Evolutionary conservation across 2,329 filamentous ascomycete genomes (phyloP).

Genomic region (Botryosphaeria agaves): DNA sequence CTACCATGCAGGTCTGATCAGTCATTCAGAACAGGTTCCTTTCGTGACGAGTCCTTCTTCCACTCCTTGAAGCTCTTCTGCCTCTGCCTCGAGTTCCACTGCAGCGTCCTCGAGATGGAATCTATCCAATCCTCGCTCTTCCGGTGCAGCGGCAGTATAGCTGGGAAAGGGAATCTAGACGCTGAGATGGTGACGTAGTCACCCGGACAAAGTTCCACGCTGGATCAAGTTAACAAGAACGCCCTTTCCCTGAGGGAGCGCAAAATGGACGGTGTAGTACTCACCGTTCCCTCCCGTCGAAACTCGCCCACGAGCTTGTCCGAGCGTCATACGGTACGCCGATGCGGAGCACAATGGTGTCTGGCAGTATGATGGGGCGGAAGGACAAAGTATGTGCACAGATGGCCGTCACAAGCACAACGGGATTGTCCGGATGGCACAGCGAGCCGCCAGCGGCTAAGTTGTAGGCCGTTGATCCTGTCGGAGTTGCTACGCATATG

Average conservation of each 20-base stretch:
- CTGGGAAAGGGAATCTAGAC: slow-evolving; percentile 64
- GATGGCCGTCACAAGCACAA: slow-evolving; percentile 86
- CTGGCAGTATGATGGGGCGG: slow-evolving; percentile 87
- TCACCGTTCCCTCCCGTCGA: slow-evolving; percentile 74
- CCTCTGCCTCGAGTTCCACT: slow-evolving; percentile 66
- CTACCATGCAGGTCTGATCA: too few species aligned
- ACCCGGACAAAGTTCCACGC: slow-evolving; percentile 54
- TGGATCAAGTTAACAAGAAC: not conserved
- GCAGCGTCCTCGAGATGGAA: slow-evolving; percentile 60
- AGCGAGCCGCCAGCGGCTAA: slow-evolving; percentile 88
- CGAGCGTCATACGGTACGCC: slow-evolving; percentile 91
- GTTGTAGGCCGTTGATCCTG: slow-evolving; percentile 89
- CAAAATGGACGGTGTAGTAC: slow-evolving; percentile 3
- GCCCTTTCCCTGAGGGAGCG: not conserved
- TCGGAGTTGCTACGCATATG: slow-evolving; percentile 84
- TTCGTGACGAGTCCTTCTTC: too few species aligned
- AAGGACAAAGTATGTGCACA: slow-evolving; percentile 92
- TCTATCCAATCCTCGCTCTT: slow-evolving; percentile 68
- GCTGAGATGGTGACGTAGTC: slow-evolving; percentile 78
- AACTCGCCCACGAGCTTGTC: slow-evolving; percentile 89
- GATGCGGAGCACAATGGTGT: slow-evolving; percentile 83
- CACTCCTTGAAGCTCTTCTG: slow-evolving; percentile 44
- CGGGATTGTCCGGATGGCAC: slow-evolving; percentile 90
- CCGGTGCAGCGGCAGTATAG: slow-evolving; percentile 51
- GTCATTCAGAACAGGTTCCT: too few species aligned